These are phyloP conservation scores for Picea abies DNA, from an alignment of 83 land plant genomes.

Conservation along the genomic window DNA sequence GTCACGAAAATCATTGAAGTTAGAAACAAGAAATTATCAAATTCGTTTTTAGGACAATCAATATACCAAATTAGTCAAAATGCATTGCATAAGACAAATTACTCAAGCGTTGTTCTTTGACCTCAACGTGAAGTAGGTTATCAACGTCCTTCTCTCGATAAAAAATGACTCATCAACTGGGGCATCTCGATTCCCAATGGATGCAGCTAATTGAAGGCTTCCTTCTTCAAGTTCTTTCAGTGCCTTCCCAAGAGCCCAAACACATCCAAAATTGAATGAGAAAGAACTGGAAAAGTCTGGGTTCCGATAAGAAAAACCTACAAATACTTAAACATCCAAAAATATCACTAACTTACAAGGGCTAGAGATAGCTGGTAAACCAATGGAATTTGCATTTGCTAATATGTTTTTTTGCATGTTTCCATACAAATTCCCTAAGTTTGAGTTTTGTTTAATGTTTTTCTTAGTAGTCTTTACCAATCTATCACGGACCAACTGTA, in stretches of 20 bases:
- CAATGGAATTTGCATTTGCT: conserved; percentile 56
- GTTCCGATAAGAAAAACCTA: too few relatives aligned
- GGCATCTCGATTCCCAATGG: conserved; percentile 39
- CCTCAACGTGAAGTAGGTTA: conserved; percentile 77
- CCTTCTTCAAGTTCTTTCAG: conserved; percentile 43
- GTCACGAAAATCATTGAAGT: too few relatives aligned
- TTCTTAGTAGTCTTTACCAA: conserved; percentile 59
- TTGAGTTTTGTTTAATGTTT: conserved; percentile 54
- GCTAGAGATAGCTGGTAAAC: conserved; percentile 46
- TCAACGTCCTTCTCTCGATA: conserved; percentile 81
- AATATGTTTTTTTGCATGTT: conserved; percentile 70
- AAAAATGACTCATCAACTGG: conserved; percentile 70
- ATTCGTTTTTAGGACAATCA: too few relatives aligned
- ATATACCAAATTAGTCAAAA: background rate
- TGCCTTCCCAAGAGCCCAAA: background rate
- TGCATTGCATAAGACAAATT: conserved; percentile 64
- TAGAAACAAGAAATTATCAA: too few relatives aligned
- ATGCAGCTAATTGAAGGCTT: conserved; percentile 44
- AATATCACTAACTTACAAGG: conserved; percentile 25
- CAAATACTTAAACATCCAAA: too few relatives aligned
- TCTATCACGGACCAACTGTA: conserved; percentile 52
- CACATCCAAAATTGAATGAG: too few relatives aligned
- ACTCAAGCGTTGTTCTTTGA: conserved; percentile 80
- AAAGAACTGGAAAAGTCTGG: too few relatives aligned
- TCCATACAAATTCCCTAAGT: conserved; percentile 56